Base-by-base conservation (phyloP, 805 yeast genomes). In the Lipomyces japonicus region DNA sequence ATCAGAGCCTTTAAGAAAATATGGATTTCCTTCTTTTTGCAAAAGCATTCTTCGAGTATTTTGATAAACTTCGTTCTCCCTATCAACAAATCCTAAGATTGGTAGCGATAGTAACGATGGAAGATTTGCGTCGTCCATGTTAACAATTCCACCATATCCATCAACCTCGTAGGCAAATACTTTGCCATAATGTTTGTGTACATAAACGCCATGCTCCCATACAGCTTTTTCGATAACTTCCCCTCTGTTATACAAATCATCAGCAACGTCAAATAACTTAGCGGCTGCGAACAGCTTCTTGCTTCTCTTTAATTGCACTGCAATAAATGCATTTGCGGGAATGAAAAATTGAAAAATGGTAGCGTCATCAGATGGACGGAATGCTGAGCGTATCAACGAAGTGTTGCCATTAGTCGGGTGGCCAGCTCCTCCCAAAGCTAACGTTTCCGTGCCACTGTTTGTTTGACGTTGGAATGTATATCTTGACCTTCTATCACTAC, bases 161-260 rank as follows among this genome's bases (percentile, higher is more conserved):
- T 89, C 96, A 18, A 88, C 82, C 65, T 88, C 96, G 61, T 82
- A 88, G 0, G 96, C 96, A 60, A 79, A 86, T 3, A 88, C 95
- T 53, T 75, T 72, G 1, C 96, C 96, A 66, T 72, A 84, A 9
- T 59, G 66, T 2, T 84, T 81, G 64, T 88, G 93, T 2, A 79
- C 68, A n/a, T 80, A 73, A 1, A 82, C 75, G 0, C 86, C 95
- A 66, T 77, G 73, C 32, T 76, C 69, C 61, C 77, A 74, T 39
- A 88, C 79, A 0, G 87, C 93, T 2, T 62, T 46, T 5, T 70
- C 65, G 35, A 87, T 77, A 1, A 62, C 60, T 2, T 64, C 60
- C 3, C 82, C 74, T 44, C 74, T 71, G 1, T 57, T 40, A 12
- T 62, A 64, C 2, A 77, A 66, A 16, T 48, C 48, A 23, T 63